Base-by-base conservation (phyloP, 1,284 basidiomycete species). In the Melanopsichium pennsylvanicum region DNA sequence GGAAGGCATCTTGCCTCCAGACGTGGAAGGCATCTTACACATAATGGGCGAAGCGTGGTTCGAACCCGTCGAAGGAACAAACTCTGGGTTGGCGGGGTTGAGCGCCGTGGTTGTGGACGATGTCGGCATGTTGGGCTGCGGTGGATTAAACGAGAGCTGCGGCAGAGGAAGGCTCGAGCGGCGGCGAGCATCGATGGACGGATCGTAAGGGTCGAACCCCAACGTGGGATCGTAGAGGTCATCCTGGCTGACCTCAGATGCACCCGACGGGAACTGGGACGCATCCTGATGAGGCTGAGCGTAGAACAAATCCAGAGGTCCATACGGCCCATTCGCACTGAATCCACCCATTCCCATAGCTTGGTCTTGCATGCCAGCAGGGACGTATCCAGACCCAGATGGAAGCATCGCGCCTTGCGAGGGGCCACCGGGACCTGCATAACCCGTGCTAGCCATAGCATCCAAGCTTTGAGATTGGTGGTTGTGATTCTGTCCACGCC, bases 11-110 rank as follows among this genome's bases (percentile, higher is more conserved):
- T 34, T 41, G 11, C 11, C 31, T 4, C 43, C 41, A 12, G 43
- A 27, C 2, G 29, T 42, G 7, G 44, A 45, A 13, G 47, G 29
- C 3, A 39, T 50, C 43, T 63, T 70, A 45, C 51, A 47, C 12
- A 66, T 48, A 15, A 62, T 50, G 5, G 70, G 67, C 3, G 67
- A 70, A 15, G 54, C 58, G 31, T 62, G 54, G 5, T 57, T 70
- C 12, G 70, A 72, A 4, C 64, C 63, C 0, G 55, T 59, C n/a
- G 64, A 63, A 5, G 70, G 70, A 6, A 73, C 56, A 27, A 73
- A 73, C 31, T 73, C 70, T 5, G 67, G 70, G 40, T 73, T 73
- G 26, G 69, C 59, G 12, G 70, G 70, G 40, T 73, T 73, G 37
- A 73, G 62, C 5, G 47, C 44, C 9, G 61, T 62, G 16, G 42